These are phyloP conservation scores for Geotrichum reessii DNA, from an alignment of 1,139 yeast species.

Conservation along the genomic window DNA sequence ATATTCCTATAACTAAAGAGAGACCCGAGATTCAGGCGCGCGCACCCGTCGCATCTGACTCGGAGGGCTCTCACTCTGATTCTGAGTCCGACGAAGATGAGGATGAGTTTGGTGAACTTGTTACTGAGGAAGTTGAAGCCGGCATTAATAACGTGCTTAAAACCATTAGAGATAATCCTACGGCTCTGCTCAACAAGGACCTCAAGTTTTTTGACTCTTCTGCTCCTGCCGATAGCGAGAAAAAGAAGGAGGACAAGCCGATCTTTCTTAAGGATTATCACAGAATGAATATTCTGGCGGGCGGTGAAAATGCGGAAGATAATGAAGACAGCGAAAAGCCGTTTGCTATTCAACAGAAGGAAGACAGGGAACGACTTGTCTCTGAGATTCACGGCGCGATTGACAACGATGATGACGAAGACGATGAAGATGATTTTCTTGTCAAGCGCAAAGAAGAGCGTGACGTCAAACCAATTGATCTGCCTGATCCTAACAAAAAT, in stretches of 20 bases:
- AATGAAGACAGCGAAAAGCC: conserved; percentile 54
- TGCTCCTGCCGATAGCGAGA: conserved; percentile 41
- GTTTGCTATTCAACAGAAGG: conserved; percentile 66
- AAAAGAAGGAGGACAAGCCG: conserved; percentile 50
- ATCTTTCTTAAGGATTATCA: conserved; percentile 89
- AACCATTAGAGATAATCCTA: conserved; percentile 57
- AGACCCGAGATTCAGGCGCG: conserved; percentile 26
- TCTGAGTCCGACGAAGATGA: conserved; percentile 60
- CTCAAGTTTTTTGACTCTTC: conserved; percentile 65
- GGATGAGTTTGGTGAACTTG: conserved; percentile 84
- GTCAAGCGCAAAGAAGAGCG: conserved; percentile 48
- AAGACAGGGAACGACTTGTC: conserved; percentile 65
- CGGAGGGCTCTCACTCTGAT: conserved; percentile 28
- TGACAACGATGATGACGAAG: conserved; percentile 44
- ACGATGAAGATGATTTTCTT: conserved; percentile 50
- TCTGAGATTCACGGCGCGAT: conserved; percentile 65
- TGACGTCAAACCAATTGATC: conserved; percentile 33
- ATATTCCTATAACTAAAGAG: conserved; percentile 11
- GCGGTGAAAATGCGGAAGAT: conserved; percentile 34
- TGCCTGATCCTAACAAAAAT: conserved; percentile 68
- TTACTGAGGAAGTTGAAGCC: conserved; percentile 78
- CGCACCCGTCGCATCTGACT: conserved; percentile 29
- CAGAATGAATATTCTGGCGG: conserved; percentile 65
- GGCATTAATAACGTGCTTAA: conserved; percentile 69
- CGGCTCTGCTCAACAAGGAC: conserved; percentile 56